phyloP scores from a whole-genome alignment of 768 basidiomycete species.

The Rhizopogon vesiculosus region DNA sequence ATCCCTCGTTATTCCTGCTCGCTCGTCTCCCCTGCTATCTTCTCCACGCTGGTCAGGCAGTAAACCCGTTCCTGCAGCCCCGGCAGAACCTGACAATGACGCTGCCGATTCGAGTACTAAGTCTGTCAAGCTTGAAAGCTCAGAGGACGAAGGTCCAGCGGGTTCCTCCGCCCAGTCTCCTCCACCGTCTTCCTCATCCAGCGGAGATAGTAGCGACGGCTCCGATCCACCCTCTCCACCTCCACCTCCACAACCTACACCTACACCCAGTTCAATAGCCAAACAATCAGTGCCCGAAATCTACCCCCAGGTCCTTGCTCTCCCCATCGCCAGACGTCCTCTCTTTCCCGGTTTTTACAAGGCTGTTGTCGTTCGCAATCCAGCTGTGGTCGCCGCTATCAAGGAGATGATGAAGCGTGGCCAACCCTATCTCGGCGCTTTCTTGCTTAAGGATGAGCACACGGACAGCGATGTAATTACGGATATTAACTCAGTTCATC shows the following conservation, averaged over 20 bases:
- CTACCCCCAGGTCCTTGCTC: slow-evolving; percentile 91
- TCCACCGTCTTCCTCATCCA: slow-evolving; percentile 35
- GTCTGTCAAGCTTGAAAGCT: slow-evolving; percentile 15
- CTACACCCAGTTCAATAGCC: slow-evolving; percentile 54
- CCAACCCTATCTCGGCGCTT: slow-evolving; percentile 95
- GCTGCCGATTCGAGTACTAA: slow-evolving; percentile 16
- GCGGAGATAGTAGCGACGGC: slow-evolving; percentile 33
- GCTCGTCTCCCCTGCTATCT: slow-evolving; percentile 25
- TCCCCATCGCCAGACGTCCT: slow-evolving; percentile 92
- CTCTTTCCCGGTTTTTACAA: slow-evolving; percentile 99
- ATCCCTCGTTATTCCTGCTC: slow-evolving; percentile 17
- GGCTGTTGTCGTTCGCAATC: slow-evolving; percentile 90
- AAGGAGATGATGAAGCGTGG: slow-evolving; percentile 97
- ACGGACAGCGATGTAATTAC: slow-evolving; percentile 91
- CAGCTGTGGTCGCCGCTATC: slow-evolving; percentile 86
- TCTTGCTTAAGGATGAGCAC: slow-evolving; percentile 91
- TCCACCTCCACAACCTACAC: slow-evolving; percentile 32
- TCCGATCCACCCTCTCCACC: slow-evolving; percentile 36
- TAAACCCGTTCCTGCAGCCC: slow-evolving; percentile 22
- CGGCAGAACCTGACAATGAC: slow-evolving; percentile 19
- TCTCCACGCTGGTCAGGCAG: slow-evolving; percentile 37
- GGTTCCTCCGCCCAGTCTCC: slow-evolving; percentile 28
- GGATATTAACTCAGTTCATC: slow-evolving; percentile 81
- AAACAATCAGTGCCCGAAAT: slow-evolving; percentile 85
- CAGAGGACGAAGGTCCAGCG: slow-evolving; percentile 27